phyloP scores from a whole-genome alignment of 352 stramenopile species.

The Phytopythium aichiense region DNA sequence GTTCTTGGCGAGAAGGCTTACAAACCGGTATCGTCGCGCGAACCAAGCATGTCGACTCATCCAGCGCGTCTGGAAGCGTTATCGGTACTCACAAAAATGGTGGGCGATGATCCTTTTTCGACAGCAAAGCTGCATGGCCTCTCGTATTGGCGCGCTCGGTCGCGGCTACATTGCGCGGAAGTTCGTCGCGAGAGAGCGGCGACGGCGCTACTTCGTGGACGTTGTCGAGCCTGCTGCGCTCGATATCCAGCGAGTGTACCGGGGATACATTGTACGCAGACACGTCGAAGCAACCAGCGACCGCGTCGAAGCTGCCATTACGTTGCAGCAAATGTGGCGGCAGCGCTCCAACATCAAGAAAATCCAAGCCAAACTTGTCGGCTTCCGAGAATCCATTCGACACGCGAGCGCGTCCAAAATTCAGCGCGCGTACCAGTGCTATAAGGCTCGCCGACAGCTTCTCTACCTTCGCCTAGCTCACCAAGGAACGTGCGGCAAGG shows the following conservation, averaged over 20 bases:
- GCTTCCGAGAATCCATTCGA: slow-evolving; percentile 41
- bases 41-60: slow-evolving; percentile 33
- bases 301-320: slow-evolving; percentile 60
- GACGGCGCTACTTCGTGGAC: slow-evolving; percentile 29
- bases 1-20: slow-evolving; percentile 43
- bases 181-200: slow-evolving; percentile 46
- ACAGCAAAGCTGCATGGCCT: slow-evolving; percentile 49
- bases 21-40: slow-evolving; percentile 22
- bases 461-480: slow-evolving; percentile 35
- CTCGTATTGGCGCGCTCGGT: slow-evolving; percentile 54
- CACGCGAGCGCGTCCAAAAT: slow-evolving; percentile 35
- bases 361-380: slow-evolving; percentile 32
- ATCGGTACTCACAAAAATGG: slow-evolving; percentile 45
- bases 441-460: slow-evolving; percentile 36
- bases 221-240: slow-evolving; percentile 46
- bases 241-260: slow-evolving; percentile 67
- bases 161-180: slow-evolving; percentile 56
- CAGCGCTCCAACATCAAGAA: slow-evolving; percentile 35
- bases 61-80: slow-evolving; percentile 48
- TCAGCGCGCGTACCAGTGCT: slow-evolving; percentile 63
- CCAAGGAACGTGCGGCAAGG: slow-evolving; percentile 43
- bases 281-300: slow-evolving; percentile 50
- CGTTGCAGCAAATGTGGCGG: slow-evolving; percentile 73
- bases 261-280: slow-evolving; percentile 53
- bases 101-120: slow-evolving; percentile 43